Percentiles rank a stretch among this genome's conserved stretches.
These are phyloP conservation scores for Patellaria atrata DNA, from an alignment of 495 filamentous ascomycete species.

Conservation along the genomic window DNA sequence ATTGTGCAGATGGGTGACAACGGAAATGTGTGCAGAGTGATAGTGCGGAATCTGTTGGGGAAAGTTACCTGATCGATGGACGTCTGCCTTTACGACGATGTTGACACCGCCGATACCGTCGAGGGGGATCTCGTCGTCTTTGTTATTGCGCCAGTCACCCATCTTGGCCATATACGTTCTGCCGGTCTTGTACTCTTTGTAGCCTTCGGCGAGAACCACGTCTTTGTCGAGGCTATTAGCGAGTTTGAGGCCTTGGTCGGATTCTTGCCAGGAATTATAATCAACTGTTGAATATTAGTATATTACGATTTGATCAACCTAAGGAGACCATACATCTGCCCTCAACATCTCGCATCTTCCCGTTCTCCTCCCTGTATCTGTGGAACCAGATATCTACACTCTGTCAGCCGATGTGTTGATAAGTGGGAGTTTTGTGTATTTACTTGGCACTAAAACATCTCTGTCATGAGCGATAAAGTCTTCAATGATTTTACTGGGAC, in stretches of 20 bases:
- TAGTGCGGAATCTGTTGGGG: no score
- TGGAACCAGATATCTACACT: conserved; percentile 91
- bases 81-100: conserved; percentile 93
- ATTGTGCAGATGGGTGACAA: not conserved
- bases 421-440: conserved; percentile 20
- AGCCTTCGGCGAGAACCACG: conserved; percentile 77
- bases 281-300: conserved; percentile 47
- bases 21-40: no score
- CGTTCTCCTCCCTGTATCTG: conserved; percentile 47
- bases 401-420: conserved; percentile 18
- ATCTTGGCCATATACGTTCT: conserved; percentile 73
- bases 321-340: conserved; percentile 65
- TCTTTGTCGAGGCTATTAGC: conserved; percentile 60
- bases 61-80: conserved; percentile 73
- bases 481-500: conserved; percentile 73
- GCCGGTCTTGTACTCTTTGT: conserved; percentile 82
- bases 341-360: conserved; percentile 67
- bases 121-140: conserved; percentile 77
- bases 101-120: conserved; percentile 96
- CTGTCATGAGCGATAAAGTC: conserved; percentile 88
- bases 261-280: conserved; percentile 99
- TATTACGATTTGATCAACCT: not conserved
- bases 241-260: conserved; percentile 62
- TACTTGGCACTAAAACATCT: conserved; percentile 93
- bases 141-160: conserved; percentile 84